Percentiles rank a stretch among this genome's conserved stretches.
phyloP scores from a whole-genome alignment of 345 rosid genomes.

The Arabis alpina region DNA sequence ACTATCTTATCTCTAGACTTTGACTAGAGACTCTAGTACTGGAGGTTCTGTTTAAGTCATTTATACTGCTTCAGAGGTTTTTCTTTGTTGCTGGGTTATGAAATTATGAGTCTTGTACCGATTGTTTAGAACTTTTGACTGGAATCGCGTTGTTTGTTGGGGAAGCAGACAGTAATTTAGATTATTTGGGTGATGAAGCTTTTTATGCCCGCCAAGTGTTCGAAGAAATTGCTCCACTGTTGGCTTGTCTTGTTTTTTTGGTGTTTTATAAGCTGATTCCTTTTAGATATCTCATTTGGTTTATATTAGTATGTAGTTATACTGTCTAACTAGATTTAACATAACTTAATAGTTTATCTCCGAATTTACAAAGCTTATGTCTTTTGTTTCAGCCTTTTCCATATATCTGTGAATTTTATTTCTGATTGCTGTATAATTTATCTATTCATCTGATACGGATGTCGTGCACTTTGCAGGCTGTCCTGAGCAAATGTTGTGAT shows the following conservation, averaged over 20 bases:
- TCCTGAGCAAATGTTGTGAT: slow-evolving; percentile 15
- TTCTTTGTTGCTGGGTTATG: not conserved
- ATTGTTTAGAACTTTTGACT: not conserved
- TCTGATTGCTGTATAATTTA: not conserved
- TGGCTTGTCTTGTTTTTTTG: not conserved
- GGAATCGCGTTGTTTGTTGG: not conserved
- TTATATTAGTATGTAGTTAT: not conserved
- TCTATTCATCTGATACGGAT: slow-evolving; percentile 19
- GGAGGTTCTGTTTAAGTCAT: slow-evolving; percentile 7
- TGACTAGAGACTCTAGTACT: no score
- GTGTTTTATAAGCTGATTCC: not conserved
- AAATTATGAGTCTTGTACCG: not conserved
- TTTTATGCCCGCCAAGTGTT: slow-evolving; percentile 29
- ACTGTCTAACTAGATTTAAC: not conserved
- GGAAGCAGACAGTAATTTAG: not conserved
- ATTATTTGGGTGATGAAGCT: not conserved
- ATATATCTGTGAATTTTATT: slow-evolving; percentile 1
- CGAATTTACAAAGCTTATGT: slow-evolving; percentile 8
- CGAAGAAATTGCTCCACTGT: slow-evolving; percentile 30
- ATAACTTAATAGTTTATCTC: not conserved
- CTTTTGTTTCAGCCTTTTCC: not conserved
- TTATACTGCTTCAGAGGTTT: not conserved
- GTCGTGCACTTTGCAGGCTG: slow-evolving; percentile 26
- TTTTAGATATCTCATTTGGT: not conserved
- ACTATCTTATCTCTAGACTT: slow-evolving; percentile 8